phyloP scores from a whole-genome alignment of 2,329 filamentous ascomycete genomes.

The Neofusicoccum kwambonambiense region DNA sequence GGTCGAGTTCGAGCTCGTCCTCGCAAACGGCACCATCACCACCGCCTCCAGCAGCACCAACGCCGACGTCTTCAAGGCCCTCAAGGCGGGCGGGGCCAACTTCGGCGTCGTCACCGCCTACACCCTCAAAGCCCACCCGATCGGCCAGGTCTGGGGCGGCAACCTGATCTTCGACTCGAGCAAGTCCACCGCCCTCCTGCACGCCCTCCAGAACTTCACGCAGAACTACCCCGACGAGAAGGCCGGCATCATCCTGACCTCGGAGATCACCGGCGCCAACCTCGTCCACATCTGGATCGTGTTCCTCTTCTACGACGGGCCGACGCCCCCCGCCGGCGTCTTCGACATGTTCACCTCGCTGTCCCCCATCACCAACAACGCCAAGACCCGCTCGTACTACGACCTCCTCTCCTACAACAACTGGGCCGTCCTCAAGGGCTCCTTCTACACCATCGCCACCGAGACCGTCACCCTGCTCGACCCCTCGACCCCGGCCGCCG shows the following conservation, averaged over 20 bases:
- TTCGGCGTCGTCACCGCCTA: conserved; percentile 44
- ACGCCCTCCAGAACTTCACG: conserved; percentile 55
- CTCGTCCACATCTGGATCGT: conserved; percentile 57
- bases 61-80: conserved; percentile 40
- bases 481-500: conserved; percentile 15
- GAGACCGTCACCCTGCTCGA: conserved; percentile 30
- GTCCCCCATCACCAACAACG: conserved; percentile 44
- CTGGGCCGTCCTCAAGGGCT: conserved; percentile 34
- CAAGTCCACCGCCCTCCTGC: conserved; percentile 43
- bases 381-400: conserved; percentile 49
- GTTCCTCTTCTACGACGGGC: conserved; percentile 64
- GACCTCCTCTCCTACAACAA: conserved; percentile 50
- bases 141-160: conserved; percentile 47
- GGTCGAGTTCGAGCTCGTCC: conserved; percentile 47
- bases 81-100: conserved; percentile 46
- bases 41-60: conserved; percentile 41
- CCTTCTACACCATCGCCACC: conserved; percentile 34
- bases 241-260: conserved; percentile 60
- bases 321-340: conserved; percentile 52
- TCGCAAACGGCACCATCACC: conserved; percentile 48
- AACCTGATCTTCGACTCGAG: conserved; percentile 42
- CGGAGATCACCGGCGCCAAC: conserved; percentile 46
- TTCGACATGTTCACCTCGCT: conserved; percentile 59
- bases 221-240: conserved; percentile 59
- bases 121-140: conserved; percentile 28